phyloP scores from a whole-genome alignment of 495 filamentous ascomycete species.

The Astrothelium subdiscretum region DNA sequence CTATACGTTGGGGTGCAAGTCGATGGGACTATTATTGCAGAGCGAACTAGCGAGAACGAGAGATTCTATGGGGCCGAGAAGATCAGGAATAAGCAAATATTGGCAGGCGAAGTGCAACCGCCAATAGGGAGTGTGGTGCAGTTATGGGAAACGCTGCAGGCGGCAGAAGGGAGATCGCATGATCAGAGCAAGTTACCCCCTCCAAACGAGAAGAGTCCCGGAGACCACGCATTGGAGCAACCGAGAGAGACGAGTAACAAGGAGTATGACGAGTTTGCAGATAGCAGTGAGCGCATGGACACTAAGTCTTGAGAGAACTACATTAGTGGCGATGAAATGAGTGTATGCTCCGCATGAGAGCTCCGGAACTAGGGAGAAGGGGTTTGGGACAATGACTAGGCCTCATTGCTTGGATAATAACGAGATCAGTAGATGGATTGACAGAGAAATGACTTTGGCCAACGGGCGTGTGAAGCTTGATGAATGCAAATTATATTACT shows the following conservation, averaged over 20 bases:
- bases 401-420: no score
- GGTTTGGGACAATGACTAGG: no score
- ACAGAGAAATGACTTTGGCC: no score
- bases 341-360: background rate
- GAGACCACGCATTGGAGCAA: conserved; percentile 9
- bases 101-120: conserved; percentile 63
- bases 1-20: conserved; percentile 71
- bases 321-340: background rate
- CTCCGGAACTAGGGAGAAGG: no score
- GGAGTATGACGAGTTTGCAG: conserved; percentile 14
- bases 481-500: no score
- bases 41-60: conserved; percentile 81
- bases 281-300: background rate
- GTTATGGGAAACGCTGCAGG: conserved; percentile 71
- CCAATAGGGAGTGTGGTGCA: conserved; percentile 49
- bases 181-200: conserved; percentile 12
- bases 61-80: conserved; percentile 61
- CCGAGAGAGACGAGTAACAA: conserved; percentile 10
- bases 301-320: background rate
- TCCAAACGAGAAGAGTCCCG: conserved; percentile 4
- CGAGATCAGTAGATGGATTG: no score
- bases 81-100: conserved; percentile 63
- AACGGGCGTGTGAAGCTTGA: no score
- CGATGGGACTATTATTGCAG: conserved; percentile 73
- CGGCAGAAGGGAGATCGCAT: conserved; percentile 56